Conservation (phyloP, 73 alveolate species). For the Tetrahymena thermophila region DNA sequence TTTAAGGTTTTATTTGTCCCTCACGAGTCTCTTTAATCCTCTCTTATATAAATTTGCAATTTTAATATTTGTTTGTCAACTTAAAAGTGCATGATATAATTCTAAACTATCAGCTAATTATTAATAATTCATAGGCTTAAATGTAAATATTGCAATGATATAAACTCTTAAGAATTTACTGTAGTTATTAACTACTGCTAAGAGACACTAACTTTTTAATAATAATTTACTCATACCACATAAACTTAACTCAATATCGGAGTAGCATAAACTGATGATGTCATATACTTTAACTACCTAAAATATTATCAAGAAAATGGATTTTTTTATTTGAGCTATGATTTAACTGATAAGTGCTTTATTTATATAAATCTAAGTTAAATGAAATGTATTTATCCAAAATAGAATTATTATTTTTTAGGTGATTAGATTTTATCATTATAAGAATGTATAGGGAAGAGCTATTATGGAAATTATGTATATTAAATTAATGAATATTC, state of each 20-base stretch:
- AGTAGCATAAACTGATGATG: background rate
- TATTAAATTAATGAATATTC: background rate
- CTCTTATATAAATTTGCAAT: background rate
- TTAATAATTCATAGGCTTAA: background rate
- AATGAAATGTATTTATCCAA: background rate
- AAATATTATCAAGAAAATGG: background rate
- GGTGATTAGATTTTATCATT: background rate
- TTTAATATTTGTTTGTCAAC: background rate
- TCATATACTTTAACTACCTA: background rate
- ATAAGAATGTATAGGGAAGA: background rate
- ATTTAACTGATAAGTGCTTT: background rate
- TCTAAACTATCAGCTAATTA: background rate
- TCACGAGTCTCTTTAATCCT: background rate
- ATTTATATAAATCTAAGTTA: background rate
- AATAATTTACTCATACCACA: background rate
- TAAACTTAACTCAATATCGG: background rate
- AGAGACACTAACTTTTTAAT: background rate
- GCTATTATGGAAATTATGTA: background rate
- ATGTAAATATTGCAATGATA: background rate
- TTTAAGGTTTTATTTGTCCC: background rate
- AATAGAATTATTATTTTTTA: background rate
- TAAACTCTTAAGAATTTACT: background rate
- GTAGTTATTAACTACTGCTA: background rate
- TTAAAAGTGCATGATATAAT: background rate
- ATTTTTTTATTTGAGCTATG: background rate